Conservation (phyloP, 805 yeast genomes). For the Wickerhamomyces alni region DNA sequence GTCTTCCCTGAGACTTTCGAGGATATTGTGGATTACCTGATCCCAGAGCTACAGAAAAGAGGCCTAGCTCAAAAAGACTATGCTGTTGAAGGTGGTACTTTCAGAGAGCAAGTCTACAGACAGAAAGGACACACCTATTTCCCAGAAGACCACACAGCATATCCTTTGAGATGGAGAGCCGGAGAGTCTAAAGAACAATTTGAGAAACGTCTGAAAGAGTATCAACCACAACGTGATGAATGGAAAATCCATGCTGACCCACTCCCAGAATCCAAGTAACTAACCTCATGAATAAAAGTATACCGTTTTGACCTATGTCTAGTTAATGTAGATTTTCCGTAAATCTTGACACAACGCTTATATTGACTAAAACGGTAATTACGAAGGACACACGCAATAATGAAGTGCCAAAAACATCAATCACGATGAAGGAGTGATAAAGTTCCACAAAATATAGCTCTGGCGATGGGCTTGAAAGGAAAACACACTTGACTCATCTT, state of each 20-base stretch:
- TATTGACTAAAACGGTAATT: not conserved
- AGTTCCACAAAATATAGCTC: no score
- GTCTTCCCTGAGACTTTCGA: slow-evolving; percentile 32
- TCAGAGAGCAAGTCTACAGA: slow-evolving; percentile 30
- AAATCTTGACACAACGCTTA: not conserved
- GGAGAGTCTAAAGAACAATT: slow-evolving; percentile 8
- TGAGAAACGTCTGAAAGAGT: slow-evolving; percentile 10
- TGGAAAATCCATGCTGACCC: not conserved
- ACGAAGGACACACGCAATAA: no score
- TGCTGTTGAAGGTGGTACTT: slow-evolving; percentile 26
- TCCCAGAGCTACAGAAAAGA: slow-evolving; percentile 30
- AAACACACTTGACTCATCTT: not conserved
- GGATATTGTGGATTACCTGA: slow-evolving; percentile 30
- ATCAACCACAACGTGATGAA: slow-evolving; percentile 1
- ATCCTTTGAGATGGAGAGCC: slow-evolving; percentile 14
- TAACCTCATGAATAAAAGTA: no score
- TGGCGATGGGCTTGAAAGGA: no score
- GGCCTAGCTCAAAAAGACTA: slow-evolving; percentile 32
- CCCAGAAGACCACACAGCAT: slow-evolving; percentile 12
- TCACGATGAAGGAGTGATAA: not conserved
- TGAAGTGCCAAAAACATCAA: no score
- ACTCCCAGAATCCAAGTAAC: not conserved
- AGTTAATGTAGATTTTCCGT: not conserved
- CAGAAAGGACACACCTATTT: slow-evolving; percentile 9
- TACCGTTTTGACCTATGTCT: no score